Percentiles rank a stretch among this genome's conserved stretches.
These are phyloP conservation scores for Cladophialophora bantiana DNA, from an alignment of 2,329 filamentous ascomycete species.

Conservation along the genomic window DNA sequence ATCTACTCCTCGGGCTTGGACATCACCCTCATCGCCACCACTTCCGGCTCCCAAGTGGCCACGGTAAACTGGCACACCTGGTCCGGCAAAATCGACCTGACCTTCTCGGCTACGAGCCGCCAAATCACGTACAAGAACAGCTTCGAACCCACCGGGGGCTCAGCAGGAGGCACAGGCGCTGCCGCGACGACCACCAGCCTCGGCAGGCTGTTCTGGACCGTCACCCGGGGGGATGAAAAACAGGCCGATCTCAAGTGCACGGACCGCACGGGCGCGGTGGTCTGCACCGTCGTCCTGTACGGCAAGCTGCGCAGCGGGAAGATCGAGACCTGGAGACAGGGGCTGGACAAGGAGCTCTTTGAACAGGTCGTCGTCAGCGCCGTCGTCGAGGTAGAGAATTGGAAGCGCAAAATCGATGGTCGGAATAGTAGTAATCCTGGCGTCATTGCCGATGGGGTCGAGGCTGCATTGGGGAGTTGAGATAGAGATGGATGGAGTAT, in stretches of 20 bases:
- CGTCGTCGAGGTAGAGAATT: conserved; percentile 19
- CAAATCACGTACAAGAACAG: conserved; percentile 21
- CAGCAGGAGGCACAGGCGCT: background rate
- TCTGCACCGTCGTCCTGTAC: conserved; percentile 13
- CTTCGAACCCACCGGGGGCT: background rate
- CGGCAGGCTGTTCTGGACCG: conserved; percentile 15
- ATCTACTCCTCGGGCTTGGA: conserved; percentile 12
- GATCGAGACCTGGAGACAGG: conserved; percentile 15
- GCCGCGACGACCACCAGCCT: background rate
- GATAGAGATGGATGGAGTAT: background rate
- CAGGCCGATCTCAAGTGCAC: conserved; percentile 14
- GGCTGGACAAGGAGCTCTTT: conserved; percentile 9
- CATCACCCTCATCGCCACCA: conserved; percentile 4
- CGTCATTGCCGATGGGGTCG: background rate
- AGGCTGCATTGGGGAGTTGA: background rate
- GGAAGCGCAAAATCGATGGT: conserved; percentile 13
- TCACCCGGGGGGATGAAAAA: background rate
- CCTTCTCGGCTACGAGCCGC: background rate
- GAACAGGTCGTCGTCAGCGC: conserved; percentile 23
- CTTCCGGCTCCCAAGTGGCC: conserved; percentile 4
- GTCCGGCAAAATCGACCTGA: conserved; percentile 23
- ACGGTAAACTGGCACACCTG: conserved; percentile 21
- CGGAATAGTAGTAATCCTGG: conserved; percentile 32
- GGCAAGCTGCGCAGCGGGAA: conserved; percentile 11
- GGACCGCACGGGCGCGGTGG: conserved; percentile 6